These are phyloP conservation scores for Panicum hallii DNA, from an alignment of 202 grass and related monocot species.

Conservation along the genomic window DNA sequence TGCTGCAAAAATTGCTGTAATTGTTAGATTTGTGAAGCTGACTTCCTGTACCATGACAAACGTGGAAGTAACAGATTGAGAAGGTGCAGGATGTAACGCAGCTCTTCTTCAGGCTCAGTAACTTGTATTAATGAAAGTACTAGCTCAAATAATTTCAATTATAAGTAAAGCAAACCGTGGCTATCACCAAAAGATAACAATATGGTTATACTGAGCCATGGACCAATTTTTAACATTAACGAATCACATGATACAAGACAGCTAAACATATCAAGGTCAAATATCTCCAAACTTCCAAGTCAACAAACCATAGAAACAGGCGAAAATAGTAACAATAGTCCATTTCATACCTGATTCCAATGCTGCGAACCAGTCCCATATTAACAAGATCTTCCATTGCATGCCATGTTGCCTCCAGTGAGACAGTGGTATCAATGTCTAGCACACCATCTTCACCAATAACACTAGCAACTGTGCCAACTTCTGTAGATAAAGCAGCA, in stretches of 20 bases:
- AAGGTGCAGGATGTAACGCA: not conserved
- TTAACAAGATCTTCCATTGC: constrained; percentile 95
- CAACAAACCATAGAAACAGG: not conserved
- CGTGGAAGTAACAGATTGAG: not conserved
- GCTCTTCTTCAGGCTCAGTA: not conserved
- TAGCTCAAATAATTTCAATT: not conserved
- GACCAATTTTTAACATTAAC: not conserved
- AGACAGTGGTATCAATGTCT: constrained; percentile 90
- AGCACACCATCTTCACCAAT: constrained; percentile 87
- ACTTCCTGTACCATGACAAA: not conserved
- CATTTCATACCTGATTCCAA: constrained; percentile 77
- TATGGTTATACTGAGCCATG: too few relatives aligned
- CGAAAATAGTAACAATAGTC: not conserved
- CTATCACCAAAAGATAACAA: too few relatives aligned
- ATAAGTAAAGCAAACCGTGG: too few relatives aligned
- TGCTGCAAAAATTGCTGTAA: constrained; percentile 59
- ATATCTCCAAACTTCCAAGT: not conserved
- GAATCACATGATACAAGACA: not conserved
- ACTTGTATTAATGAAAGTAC: too few relatives aligned
- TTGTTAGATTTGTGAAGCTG: not conserved
- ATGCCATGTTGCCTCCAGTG: constrained; percentile 92
- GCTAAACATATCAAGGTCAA: not conserved
- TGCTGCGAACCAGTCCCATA: constrained; percentile 71
- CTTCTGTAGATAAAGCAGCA: constrained; percentile 43
- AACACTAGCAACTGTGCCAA: constrained; percentile 72